Evolutionary conservation across 1,284 basidiomycete genomes (phyloP), one percentile per base, ranked within the genome.

Genomic region (Leccinum fuscescens): DNA sequence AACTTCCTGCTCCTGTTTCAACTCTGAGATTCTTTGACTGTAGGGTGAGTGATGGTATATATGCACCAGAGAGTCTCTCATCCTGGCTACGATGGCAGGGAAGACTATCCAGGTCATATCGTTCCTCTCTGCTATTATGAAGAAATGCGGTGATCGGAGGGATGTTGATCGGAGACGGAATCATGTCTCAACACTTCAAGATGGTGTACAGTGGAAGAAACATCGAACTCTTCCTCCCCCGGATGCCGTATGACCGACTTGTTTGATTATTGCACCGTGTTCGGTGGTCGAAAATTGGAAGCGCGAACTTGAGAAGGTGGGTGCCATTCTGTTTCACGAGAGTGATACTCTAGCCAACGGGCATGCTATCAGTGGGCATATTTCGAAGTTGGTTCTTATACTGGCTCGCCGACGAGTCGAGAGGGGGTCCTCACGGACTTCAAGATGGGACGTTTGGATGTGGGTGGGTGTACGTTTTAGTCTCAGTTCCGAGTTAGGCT

Each of bases 61-160:
- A 5, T 35, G 24, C 22, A 29, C 50, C 1, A 1, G 27, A 54
- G n/a, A 7, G 48, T 52, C 42, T 46, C 6, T 12, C 2, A 6
- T 55, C 56, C 64, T 48, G 61, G 15, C 24, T 12, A 17, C 35
- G 11, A 20, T 60, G 6, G 37, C 31, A 72, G 92, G 92, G 2
- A 93, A 93, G 80, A 93, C 91, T 0, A 90, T 94, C n/a, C 93
- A 95, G 73, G 86, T 94, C 24, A 93, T 94, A 42, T 82, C 89
- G 0, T 94, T 95, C 67, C 79, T 95, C 3, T 86, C 90, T 0
- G 92, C 93, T 0, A 89, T 95, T 64, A 94, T 94, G 92, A 75
- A 78, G 63, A 94, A 94, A 74, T 73, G 78, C 2, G 92, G 92
- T 1, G 75, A 83, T 46, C 73, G 69, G n/a, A 77, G 78, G 9